A percentile compares a stretch with the other conserved stretches of the same genome.
phyloP scores from a whole-genome alignment of 768 basidiomycete species.

The Termitomyces sp. region DNA sequence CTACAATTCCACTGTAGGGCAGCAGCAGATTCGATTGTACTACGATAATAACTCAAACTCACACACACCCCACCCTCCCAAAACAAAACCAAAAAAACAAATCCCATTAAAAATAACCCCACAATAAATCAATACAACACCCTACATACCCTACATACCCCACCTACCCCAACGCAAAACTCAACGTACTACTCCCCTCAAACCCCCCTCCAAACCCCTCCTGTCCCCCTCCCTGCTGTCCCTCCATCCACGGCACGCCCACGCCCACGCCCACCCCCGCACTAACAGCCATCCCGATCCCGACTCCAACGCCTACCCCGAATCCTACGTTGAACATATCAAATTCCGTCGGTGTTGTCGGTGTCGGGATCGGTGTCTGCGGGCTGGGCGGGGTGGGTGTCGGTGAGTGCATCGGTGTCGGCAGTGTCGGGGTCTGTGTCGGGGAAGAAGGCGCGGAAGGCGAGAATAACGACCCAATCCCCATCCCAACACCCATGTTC shows the following conservation, averaged over 20 bases:
- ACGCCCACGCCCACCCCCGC: neutral
- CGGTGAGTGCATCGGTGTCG: neutral
- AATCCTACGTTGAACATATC: constrained; percentile 9
- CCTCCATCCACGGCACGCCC: neutral
- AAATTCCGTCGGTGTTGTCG: constrained; percentile 1
- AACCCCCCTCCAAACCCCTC: constrained; percentile 1
- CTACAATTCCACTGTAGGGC: too few species aligned
- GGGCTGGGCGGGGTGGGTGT: too few species aligned
- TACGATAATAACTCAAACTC: too few species aligned
- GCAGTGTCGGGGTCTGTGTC: neutral
- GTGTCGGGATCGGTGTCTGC: neutral
- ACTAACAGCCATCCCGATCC: constrained; percentile 1
- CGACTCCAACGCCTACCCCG: constrained; percentile 2
- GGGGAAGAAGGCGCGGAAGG: too few species aligned
- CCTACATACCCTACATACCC: too few species aligned
- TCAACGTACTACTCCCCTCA: constrained; percentile 23
- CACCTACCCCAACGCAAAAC: constrained; percentile 23
- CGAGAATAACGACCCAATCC: neutral
- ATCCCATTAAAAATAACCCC: too few species aligned
- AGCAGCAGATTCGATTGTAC: too few species aligned
- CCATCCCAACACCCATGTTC: neutral
- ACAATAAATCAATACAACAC: too few species aligned
- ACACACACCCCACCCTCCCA: too few species aligned
- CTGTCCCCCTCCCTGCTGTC: neutral
- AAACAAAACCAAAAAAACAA: too few species aligned